phyloP scores from a whole-genome alignment of 1,139 yeast species.

The Eremothecium cymbalariae region DNA sequence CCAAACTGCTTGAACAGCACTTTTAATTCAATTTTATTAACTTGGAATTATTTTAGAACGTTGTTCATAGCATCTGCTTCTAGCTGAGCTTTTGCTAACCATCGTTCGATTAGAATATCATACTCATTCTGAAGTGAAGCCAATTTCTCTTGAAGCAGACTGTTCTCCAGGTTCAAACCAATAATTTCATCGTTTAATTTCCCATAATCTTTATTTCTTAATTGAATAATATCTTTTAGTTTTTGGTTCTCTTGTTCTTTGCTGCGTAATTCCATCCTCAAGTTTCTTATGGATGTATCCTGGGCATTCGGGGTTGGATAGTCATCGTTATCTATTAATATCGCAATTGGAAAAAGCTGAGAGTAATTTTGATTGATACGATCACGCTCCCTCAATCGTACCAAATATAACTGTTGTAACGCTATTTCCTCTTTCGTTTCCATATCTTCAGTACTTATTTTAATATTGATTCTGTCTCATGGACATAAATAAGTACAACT shows the following conservation, averaged over 20 bases:
- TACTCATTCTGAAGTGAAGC: conserved; percentile 41
- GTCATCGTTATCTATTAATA: neutral
- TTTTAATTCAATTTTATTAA: too few species aligned
- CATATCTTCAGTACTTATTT: neutral
- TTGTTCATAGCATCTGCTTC: conserved; percentile 58
- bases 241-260: conserved; percentile 17
- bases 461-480: neutral
- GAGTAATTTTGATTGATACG: conserved; percentile 19
- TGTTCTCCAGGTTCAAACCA: conserved; percentile 61
- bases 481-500: too few species aligned
- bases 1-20: too few species aligned
- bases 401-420: conserved; percentile 1
- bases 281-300: conserved; percentile 8
- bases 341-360: conserved; percentile 8
- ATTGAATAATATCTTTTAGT: conserved; percentile 38
- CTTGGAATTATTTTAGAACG: conserved; percentile 2
- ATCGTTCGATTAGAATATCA: conserved; percentile 45
- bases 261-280: conserved; percentile 14
- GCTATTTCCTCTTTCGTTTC: neutral
- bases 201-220: conserved; percentile 51
- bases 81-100: conserved; percentile 49
- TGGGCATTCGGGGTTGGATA: conserved; percentile 4
- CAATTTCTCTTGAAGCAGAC: conserved; percentile 46
- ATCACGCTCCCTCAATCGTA: conserved; percentile 13
- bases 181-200: conserved; percentile 63